These are phyloP conservation scores for Apiotrichum akiyoshidainum DNA, from an alignment of 1,284 basidiomycete genomes.

Conservation along the genomic window DNA sequence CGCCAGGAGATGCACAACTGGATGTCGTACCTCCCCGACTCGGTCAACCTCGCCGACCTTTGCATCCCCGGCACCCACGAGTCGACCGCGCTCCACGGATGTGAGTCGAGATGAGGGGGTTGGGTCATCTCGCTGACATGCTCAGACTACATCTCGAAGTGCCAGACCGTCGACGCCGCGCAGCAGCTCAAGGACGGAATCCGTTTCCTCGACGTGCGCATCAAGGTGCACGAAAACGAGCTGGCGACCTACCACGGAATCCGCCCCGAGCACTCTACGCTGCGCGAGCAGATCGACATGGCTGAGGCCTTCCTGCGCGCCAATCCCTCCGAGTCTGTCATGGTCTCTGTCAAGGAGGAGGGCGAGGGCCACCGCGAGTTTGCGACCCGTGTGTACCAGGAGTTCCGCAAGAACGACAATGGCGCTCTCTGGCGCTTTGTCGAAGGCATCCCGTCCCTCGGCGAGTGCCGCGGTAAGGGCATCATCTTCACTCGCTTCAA, in stretches of 20 bases:
- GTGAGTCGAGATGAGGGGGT: constrained; percentile 17
- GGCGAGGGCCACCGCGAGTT: constrained; percentile 54
- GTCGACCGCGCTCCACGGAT: constrained; percentile 36
- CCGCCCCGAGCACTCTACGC: constrained; percentile 63
- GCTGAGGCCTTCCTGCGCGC: constrained; percentile 65
- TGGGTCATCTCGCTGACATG: neutral
- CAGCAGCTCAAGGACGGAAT: constrained; percentile 57
- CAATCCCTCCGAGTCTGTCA: constrained; percentile 65
- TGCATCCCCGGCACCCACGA: constrained; percentile 64
- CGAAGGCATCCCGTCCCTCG: constrained; percentile 69
- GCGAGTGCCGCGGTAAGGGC: constrained; percentile 75
- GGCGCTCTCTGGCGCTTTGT: constrained; percentile 72
- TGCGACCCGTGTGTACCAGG: constrained; percentile 63
- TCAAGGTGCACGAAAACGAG: constrained; percentile 62
- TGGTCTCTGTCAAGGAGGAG: constrained; percentile 85
- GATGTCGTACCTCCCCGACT: constrained; percentile 58
- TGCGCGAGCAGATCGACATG: constrained; percentile 57
- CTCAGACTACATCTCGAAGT: constrained; percentile 44
- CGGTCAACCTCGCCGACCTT: constrained; percentile 63
- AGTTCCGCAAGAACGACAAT: constrained; percentile 59
- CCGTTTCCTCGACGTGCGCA: constrained; percentile 73
- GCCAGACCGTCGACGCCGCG: constrained; percentile 41
- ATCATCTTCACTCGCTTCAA: constrained; percentile 77
- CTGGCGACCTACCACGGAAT: constrained; percentile 68
- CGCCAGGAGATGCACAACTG: constrained; percentile 26